A percentile compares a stretch with the other conserved stretches of the same genome.
Conservation (phyloP, 1,284 basidiomycete species). For the Sphagnurus paluster region DNA sequence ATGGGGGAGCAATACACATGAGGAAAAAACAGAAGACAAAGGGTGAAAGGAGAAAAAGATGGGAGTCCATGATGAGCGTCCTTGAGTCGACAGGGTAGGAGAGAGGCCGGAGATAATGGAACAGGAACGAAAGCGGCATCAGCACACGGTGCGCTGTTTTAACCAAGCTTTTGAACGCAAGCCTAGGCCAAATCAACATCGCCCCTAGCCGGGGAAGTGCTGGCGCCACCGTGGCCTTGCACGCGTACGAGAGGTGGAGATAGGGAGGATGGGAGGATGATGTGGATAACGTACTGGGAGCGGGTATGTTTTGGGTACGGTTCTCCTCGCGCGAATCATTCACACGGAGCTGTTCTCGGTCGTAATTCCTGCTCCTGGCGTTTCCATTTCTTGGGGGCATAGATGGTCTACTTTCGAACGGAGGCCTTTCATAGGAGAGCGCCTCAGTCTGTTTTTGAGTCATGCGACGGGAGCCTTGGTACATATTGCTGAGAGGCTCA, state of each 20-base stretch:
- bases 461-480: conserved; percentile 21
- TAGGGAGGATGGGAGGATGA: conserved; percentile 51
- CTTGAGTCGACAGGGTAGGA: conserved; percentile 50
- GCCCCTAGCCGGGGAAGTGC: conserved; percentile 22
- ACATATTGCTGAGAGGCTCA: conserved; percentile 20
- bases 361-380: conserved; percentile 26
- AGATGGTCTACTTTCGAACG: conserved; percentile 22
- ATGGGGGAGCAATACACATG: conserved; percentile 26
- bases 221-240: conserved; percentile 27
- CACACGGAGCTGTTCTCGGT: conserved; percentile 26
- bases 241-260: conserved; percentile 27
- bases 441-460: conserved; percentile 18
- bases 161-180: conserved; percentile 49
- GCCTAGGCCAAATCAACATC: conserved; percentile 40
- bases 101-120: conserved; percentile 29
- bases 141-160: conserved; percentile 41
- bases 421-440: conserved; percentile 17
- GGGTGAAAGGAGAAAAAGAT: conserved; percentile 29
- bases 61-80: conserved; percentile 56
- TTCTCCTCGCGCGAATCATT: conserved; percentile 32
- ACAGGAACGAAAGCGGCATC: conserved; percentile 27
- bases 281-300: conserved; percentile 79
- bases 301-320: conserved; percentile 45
- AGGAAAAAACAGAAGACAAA: conserved; percentile 22
- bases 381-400: conserved; percentile 24